Percentiles rank a stretch among this genome's conserved stretches.
Evolutionary conservation across 768 basidiomycete genomes (phyloP).

Genomic region (Mycena amicta): DNA sequence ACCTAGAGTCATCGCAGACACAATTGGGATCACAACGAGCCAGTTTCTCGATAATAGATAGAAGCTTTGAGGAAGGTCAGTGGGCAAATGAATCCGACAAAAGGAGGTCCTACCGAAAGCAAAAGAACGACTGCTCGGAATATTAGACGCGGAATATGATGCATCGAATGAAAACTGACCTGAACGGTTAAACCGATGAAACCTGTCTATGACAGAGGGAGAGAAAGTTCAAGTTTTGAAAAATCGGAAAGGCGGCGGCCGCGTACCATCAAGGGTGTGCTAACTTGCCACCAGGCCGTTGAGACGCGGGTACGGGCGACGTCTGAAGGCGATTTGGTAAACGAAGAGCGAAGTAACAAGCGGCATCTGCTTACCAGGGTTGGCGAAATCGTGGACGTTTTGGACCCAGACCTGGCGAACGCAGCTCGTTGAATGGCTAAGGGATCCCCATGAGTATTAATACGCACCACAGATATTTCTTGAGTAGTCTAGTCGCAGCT

Average conservation of each 20-base stretch:
- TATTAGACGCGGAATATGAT: not conserved
- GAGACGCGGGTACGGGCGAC: constrained; percentile 1
- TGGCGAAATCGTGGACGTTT: constrained; percentile 4
- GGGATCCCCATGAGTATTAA: too few species aligned
- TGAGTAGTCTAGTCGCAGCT: not conserved
- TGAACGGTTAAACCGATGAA: constrained; percentile 6
- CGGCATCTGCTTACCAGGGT: not conserved
- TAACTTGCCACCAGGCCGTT: constrained; percentile 10
- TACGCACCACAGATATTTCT: too few species aligned
- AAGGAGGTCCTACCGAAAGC: constrained; percentile 5
- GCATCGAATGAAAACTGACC: too few species aligned
- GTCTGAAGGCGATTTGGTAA: not conserved
- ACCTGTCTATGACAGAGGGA: constrained; percentile 2
- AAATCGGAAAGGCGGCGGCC: not conserved
- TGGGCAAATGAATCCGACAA: too few species aligned
- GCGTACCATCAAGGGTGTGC: constrained; percentile 7
- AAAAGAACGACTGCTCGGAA: constrained; percentile 5
- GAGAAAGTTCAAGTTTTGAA: too few species aligned
- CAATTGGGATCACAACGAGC: constrained; percentile 2
- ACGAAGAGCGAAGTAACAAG: not conserved
- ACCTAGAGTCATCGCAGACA: constrained; percentile 2
- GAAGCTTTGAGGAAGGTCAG: not conserved
- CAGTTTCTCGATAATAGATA: constrained; percentile 8
- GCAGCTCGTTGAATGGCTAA: too few species aligned
- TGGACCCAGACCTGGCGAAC: constrained; percentile 11